Conservation (phyloP, 257 asterid species). For the Penstemon newberryi region DNA sequence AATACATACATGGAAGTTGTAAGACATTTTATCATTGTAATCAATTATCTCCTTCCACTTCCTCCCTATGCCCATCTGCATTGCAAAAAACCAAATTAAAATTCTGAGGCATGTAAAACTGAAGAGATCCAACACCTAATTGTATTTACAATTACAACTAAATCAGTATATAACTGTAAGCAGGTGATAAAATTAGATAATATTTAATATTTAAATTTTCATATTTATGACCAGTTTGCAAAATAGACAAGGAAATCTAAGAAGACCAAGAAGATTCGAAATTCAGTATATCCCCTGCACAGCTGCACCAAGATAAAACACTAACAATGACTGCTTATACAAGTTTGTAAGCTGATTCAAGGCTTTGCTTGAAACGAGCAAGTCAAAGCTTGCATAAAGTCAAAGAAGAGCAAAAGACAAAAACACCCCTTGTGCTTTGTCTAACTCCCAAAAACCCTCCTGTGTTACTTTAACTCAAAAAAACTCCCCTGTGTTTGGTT, state of each 20-base stretch:
- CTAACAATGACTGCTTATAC: not conserved
- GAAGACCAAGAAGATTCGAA: not conserved
- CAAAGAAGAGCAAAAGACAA: not conserved
- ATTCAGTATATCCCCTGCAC: no score
- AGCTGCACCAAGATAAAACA: not conserved
- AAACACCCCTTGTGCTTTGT: no score
- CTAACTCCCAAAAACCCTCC: no score
- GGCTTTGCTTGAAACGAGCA: no score
- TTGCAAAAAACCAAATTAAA: conserved; percentile 12
- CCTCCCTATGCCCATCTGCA: conserved; percentile 71
- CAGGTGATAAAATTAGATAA: not conserved
- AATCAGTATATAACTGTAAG: not conserved
- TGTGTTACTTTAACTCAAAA: no score
- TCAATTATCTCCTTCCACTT: conserved; percentile 66
- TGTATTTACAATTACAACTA: no score
- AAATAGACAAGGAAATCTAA: not conserved
- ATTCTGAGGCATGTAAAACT: not conserved
- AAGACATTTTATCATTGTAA: conserved; percentile 43
- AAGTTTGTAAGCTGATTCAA: no score
- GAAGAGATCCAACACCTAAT: no score
- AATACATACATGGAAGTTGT: conserved; percentile 50
- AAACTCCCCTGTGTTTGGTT: no score
- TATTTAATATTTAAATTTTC: no score
- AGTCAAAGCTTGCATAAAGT: no score
- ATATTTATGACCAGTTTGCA: not conserved